Evolutionary conservation across 257 asterid species (phyloP), one percentile per base, ranked within the genome.

Genomic region (Echium plantagineum): DNA sequence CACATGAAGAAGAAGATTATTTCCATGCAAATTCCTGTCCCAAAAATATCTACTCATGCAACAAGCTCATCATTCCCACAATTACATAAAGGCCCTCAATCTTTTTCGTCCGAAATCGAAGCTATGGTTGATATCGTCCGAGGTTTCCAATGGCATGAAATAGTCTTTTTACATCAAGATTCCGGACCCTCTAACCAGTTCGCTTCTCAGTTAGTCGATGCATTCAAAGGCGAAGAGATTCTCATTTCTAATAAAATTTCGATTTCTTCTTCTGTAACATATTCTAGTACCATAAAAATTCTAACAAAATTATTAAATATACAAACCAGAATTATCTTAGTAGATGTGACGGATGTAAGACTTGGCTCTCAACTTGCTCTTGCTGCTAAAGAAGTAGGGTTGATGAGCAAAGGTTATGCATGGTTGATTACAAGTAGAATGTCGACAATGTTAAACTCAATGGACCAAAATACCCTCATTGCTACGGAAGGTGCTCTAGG

Each of bases 121-220:
- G 66, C 68, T 35, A 72, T 80, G 19, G 65, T 72, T 3, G 67
- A 74, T n/a, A 70, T 77, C 26, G 64, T 77, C n/a, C 26, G 68
- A 17, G 67, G 64, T 8, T 74, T 53, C 51, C 31, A 21, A 5
- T 77, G 81, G 86, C 63, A 21, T 22, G 72, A 77, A 69, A 72
- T 72, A 24, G 66, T 74, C 0, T 13, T 80, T 13, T 55, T 77
- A 15, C 55, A 70, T 13, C 79, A 77, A 58, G 81, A 72, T 22
- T 69, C 73, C 3, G 55, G 48, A 8, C 58, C 32, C 32, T 82
- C 73, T 21, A 57, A 58, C 21, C 66, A 69, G 4, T 61, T 72
- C 9, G 28, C 69, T 32, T 73, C 81, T 22, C 48, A 74, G 38
- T 61, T 80, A 21, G 60, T 55, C 6, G 66, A 73, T 42, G 74